phyloP scores from a whole-genome alignment of 768 basidiomycete genomes.

The Boletus insuetus region DNA sequence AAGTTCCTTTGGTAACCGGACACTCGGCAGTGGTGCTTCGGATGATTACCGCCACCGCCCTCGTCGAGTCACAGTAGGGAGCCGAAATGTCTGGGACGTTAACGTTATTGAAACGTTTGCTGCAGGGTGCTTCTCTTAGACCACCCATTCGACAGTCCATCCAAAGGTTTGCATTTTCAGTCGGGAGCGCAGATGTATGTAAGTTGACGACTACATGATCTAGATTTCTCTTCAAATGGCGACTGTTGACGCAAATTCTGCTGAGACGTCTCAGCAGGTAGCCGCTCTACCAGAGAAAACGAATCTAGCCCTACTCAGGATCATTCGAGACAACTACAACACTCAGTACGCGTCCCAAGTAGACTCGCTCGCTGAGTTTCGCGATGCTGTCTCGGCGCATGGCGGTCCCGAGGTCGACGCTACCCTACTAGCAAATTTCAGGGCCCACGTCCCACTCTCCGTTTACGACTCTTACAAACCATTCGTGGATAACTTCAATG shows the following conservation, averaged over 20 bases:
- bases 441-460: slow-evolving; percentile 4
- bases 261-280: not conserved
- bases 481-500: slow-evolving; percentile 13
- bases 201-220: not conserved
- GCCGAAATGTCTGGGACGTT: not conserved
- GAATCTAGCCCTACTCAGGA: not conserved
- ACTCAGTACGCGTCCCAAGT: slow-evolving; percentile 8
- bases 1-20: too few species aligned
- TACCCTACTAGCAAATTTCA: slow-evolving; percentile 7
- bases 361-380: slow-evolving; percentile 5
- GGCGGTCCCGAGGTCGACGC: slow-evolving; percentile 1
- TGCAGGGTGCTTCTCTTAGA: not conserved
- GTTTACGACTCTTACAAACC: slow-evolving; percentile 16
- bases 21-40: too few species aligned
- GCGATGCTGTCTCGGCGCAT: slow-evolving; percentile 1
- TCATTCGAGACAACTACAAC: slow-evolving; percentile 7
- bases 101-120: not conserved
- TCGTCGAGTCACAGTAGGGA: too few species aligned
- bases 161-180: not conserved
- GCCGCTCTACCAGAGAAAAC: not conserved
- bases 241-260: not conserved
- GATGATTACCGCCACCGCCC: too few species aligned
- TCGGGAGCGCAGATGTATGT: too few species aligned
- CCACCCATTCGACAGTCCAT: not conserved
- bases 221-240: not conserved